Conservation (phyloP, 1,284 basidiomycete genomes). For the Clitocybe nebularis region DNA sequence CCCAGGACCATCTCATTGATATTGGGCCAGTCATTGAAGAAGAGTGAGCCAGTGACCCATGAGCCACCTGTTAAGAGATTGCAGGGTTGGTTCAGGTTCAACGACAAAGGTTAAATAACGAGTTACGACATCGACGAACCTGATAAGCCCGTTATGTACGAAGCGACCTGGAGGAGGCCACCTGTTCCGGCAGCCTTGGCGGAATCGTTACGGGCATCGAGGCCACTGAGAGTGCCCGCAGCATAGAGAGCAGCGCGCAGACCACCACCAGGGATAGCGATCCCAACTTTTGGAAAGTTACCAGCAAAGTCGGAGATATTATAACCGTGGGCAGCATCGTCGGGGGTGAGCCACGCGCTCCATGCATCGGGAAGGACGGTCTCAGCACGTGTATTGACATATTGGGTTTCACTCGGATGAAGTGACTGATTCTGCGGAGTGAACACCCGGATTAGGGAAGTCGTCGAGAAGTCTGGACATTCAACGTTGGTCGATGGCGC, state of each 20-base stretch:
- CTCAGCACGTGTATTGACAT: constrained; percentile 39
- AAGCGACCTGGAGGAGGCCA: constrained; percentile 60
- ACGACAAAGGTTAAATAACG: too few species aligned
- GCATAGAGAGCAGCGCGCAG: constrained; percentile 58
- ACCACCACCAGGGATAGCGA: constrained; percentile 59
- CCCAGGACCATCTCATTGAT: constrained; percentile 52
- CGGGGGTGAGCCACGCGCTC: constrained; percentile 50
- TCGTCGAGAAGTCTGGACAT: constrained; percentile 45
- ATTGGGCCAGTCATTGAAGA: constrained; percentile 56
- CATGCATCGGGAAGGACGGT: constrained; percentile 45
- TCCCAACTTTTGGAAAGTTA: constrained; percentile 47
- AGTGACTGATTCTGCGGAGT: constrained; percentile 48
- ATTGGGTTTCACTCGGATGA: constrained; percentile 44
- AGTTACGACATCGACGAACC: too few species aligned
- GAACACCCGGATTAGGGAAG: constrained; percentile 48
- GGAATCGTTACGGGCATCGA: constrained; percentile 58
- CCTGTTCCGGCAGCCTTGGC: constrained; percentile 56
- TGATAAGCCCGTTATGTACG: constrained; percentile 59
- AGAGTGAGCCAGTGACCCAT: constrained; percentile 57
- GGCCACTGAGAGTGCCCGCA: constrained; percentile 51
- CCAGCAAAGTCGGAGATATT: constrained; percentile 35
- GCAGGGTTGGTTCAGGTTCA: too few species aligned
- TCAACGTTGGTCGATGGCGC: constrained; percentile 43
- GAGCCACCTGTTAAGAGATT: constrained; percentile 53
- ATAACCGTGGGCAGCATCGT: constrained; percentile 52